Base-by-base conservation (phyloP, 2,329 filamentous ascomycete species). In the Celoporthe dispersa region DNA sequence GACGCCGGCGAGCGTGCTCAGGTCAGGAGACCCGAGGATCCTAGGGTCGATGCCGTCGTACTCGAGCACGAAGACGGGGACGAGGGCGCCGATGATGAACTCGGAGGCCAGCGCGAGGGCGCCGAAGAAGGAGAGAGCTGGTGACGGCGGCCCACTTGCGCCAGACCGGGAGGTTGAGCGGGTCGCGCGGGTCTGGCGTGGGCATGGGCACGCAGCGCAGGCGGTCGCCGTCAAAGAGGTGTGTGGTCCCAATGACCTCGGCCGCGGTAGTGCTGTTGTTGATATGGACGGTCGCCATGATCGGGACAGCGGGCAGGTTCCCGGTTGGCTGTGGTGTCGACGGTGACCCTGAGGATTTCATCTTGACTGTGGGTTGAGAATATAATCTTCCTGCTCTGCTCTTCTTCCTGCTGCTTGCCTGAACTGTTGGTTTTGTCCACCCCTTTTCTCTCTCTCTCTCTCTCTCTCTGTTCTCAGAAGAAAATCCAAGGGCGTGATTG, bases 41-140 rank as follows among this genome's bases (percentile, higher is more conserved):
- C 76, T 73, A 5, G 79, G 74, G 71, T 77, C 74, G 31, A 79
- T 73, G 37, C 78, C 78, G 16, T 77, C 75, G 65, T 80, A 81
- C 71, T 80, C 76, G 66, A 80, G 75, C 11, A 77, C 72, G 68
- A 79, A 80, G 35, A 80, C 75, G 53, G 79, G 79, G 14, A 79
- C 72, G 48, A 80, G 73, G 3, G 74, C 73, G 44, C 75, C 77
- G 63, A 80, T 75, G 61, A 78, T 76, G 44, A 75, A 41, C 60
- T 76, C 75, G 37, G 76, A 73, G 3, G 76, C 73, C 28, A 78
- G 72, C 2, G 77, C 75, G 0, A 79, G 70, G 5, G 75, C 74
- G 39, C 76, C 78, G 63, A 70, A 73, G 48, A 73, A 71, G 60
- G 72, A 74, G n/a, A 72, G 60, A n/a, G n/a, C 69, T 65, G 55